Base-by-base conservation (phyloP, 2,329 filamentous ascomycete species). In the Trichoderma semiorbis region DNA sequence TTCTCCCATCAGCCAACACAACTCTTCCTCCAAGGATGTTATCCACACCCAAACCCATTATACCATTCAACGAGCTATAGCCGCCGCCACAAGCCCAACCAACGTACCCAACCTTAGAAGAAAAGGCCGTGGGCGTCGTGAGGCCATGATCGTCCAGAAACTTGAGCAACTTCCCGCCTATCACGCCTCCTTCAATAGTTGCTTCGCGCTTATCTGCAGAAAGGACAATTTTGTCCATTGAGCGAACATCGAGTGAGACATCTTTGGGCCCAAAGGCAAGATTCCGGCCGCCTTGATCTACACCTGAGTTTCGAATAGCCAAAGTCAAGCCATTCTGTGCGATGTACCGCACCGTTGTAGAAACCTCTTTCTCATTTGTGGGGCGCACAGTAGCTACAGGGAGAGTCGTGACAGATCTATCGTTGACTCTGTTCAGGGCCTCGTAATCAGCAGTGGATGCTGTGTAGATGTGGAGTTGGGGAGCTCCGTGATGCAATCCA, bases 81-180 rank as follows among this genome's bases (percentile, higher is more conserved):
- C 81, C 81, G 6, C 80, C 81, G 10, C 77, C 75, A 10, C 75
- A 78, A 10, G 79, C 77, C 81, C 81, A 83, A 1, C 80, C 79
- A 2, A 78, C 75, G 50, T 78, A 81, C 8, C 80, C 81, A 3
- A 83, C 74, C 5, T 18, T 7, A 3, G 21, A 34, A 14, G 58
- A 58, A 39, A 55, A 53, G 24, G 73, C 71, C 1, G 71, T 70
- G 7, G 78, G 12, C 7, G 72, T 71, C 12, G 71, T 30, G 21
- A 75, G 65, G 16, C 64, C 61, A 47, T 72, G 55, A 6, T 62
- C 26, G 34, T 73, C 70, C 24, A 75, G 50, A 47, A 71, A 69
- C 5, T 65, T 53, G 3, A 72, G 36, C 5, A 74, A 3, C 39
- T 70, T 61, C 8, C 53, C 68, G 57, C 64, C 66, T 26, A 60